Evolutionary conservation across 306 rosid genomes (phyloP), one percentile per base, ranked within the genome.

Genomic region (Cicer arietinum): DNA sequence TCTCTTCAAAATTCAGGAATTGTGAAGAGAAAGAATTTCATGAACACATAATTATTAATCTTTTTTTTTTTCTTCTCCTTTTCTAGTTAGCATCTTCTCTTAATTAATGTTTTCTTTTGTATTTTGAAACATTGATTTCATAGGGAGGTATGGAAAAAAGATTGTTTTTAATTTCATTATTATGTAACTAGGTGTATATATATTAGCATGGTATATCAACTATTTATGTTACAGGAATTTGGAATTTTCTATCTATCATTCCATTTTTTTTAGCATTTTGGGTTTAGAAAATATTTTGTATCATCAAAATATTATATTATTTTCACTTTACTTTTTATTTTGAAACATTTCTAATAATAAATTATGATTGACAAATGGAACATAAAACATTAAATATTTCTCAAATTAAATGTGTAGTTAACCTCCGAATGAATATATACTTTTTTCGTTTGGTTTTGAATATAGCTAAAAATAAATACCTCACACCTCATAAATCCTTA

Each of bases 1-100:
- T 71, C n/a, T 92, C 82, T 95, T 92, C 88, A 92, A 89, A 69
- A 42, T 82, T 84, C 90, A 86, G 79, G 96, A 92, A 73, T 61
- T 87, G 48, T 85, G 85, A 89, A 37, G 58, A 14, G 7, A 8
- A 30, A 17, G 40, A 18, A 58, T 71, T 58, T 73, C 57, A 16
- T 64, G 39, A 42, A 35, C 42, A 69, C 6, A 64, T 25, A 25
- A 25, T 25, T 25, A 35, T 67, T 17, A 65, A 41, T 53, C 8
- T 47, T 57, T 12, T 59, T 44, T 60, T 60, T 52, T 13, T 3
- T 69, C 2, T 14, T 25, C 22, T 69, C 4, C 13, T 14, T 14
- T 1, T 20, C 20, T 18, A 53, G 53, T 43, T 70, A 80, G 76
- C 16, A 73, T 69, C 44, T 73, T 69, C 44, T 73, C 63, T 50